Percentiles rank a stretch among this genome's conserved stretches.
Conservation (phyloP, 305 asterid genomes). For the Fraxinus baroniana region DNA sequence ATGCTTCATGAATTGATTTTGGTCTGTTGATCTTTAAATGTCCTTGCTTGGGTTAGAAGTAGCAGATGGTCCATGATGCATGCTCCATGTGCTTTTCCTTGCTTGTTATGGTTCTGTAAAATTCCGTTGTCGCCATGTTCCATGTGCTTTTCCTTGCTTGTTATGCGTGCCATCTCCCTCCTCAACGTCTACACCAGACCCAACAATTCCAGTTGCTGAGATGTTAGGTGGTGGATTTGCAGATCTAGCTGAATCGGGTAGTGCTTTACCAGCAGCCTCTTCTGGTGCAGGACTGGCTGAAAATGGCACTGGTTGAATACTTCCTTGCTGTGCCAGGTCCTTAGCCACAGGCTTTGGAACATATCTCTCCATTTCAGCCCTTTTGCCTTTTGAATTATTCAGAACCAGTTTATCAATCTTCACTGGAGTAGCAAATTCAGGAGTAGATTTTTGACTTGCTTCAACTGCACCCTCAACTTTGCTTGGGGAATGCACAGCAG, state of each 20-base stretch:
- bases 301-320: conserved; percentile 35
- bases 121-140: conserved; percentile 63
- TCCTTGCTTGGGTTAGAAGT: conserved; percentile 41
- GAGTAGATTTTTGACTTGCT: conserved; percentile 36
- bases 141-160: conserved; percentile 60
- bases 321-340: conserved; percentile 86
- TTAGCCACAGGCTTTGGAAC: conserved; percentile 92
- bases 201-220: conserved; percentile 34
- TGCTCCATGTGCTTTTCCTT: too few species aligned
- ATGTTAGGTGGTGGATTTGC: conserved; percentile 34
- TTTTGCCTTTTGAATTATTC: conserved; percentile 64
- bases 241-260: conserved; percentile 29
- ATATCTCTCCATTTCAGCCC: conserved; percentile 97
- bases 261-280: conserved; percentile 40
- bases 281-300: conserved; percentile 36
- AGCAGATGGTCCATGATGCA: conserved; percentile 35
- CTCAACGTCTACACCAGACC: conserved; percentile 36
- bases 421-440: conserved; percentile 34
- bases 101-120: conserved; percentile 45
- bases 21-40: conserved; percentile 32
- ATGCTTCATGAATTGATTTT: conserved; percentile 31
- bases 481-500: conserved; percentile 73
- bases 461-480: conserved; percentile 59
- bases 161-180: conserved; percentile 45
- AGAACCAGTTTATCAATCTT: conserved; percentile 49